Base-by-base conservation (phyloP, 495 filamentous ascomycete genomes). In the Umbilicaria muhlenbergii region DNA sequence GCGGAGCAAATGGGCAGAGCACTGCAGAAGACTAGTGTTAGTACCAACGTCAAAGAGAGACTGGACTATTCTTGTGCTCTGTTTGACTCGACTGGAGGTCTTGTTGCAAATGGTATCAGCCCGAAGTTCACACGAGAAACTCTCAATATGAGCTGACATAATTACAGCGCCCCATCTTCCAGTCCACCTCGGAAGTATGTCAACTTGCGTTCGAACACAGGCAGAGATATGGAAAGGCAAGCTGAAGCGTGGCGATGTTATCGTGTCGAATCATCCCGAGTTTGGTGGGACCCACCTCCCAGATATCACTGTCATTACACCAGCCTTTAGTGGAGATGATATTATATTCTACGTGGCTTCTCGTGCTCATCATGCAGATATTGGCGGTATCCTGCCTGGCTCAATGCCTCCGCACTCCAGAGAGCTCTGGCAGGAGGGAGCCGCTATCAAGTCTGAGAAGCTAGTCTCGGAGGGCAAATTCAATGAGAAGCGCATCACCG, bases 341-440 rank as follows among this genome's bases (percentile, higher is more conserved):
- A 96, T 98, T 44, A 74, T 96, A 49, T 98, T 98, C 63, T 98
- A 95, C 55, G 91, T 94, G 5, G 91, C 91, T 3, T 93, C 86
- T 7, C 75, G 91, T 28, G 91, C 91, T 0, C 91, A 98, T 56
- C 91, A 98, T 49, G 91, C 91, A 2, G 91, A 98, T 58, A 96
- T 98, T 50, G 91, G 91, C 12, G 91, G 91, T 24, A 95, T 95
- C 42, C 74, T 94, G 4, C 89, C 91, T 0, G 91, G 91, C 8
- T 92, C 84, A 33, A 98, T 98, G 91, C 91, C 91, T 1, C 91
- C 91, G 1, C 82, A 94, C 48, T 94, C 88, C 3, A 76, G 81
- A 5, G 91, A 95, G 53, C 72, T 98, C 0, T 95, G 70, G 66
- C 89, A 98, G 59, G 91, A 98, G 63, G 91, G 91, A 8, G 89